Conservation (phyloP, 2,329 filamentous ascomycete genomes). For the Cercospora sojina region DNA sequence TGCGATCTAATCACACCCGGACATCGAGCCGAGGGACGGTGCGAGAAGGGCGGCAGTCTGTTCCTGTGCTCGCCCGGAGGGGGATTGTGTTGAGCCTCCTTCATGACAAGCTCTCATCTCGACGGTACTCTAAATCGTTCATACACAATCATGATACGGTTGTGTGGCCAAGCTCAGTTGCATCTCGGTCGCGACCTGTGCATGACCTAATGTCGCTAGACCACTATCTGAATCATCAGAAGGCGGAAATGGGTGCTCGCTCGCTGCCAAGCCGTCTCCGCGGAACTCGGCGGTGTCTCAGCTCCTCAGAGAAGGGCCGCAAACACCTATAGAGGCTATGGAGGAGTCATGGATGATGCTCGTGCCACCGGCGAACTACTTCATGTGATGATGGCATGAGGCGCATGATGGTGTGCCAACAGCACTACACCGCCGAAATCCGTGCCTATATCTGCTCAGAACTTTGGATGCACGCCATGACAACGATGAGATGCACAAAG, state of each 20-base stretch:
- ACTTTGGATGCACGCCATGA: background rate
- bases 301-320: background rate
- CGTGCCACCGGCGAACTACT: background rate
- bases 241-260: background rate
- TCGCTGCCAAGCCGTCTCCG: background rate
- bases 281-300: background rate
- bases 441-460: background rate
- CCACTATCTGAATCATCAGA: background rate
- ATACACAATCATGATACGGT: background rate
- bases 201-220: background rate
- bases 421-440: background rate
- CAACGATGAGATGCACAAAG: background rate
- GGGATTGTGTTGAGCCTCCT: background rate
- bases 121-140: background rate
- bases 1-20: background rate
- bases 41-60: background rate
- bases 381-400: background rate
- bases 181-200: background rate
- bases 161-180: background rate
- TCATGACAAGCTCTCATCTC: background rate
- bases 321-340: background rate
- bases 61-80: background rate
- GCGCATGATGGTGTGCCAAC: background rate
- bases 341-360: background rate
- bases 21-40: background rate